Percentiles rank a stretch among this genome's conserved stretches.
Evolutionary conservation across 1,284 basidiomycete genomes (phyloP).

Genomic region (Ceratobasidium sp.): DNA sequence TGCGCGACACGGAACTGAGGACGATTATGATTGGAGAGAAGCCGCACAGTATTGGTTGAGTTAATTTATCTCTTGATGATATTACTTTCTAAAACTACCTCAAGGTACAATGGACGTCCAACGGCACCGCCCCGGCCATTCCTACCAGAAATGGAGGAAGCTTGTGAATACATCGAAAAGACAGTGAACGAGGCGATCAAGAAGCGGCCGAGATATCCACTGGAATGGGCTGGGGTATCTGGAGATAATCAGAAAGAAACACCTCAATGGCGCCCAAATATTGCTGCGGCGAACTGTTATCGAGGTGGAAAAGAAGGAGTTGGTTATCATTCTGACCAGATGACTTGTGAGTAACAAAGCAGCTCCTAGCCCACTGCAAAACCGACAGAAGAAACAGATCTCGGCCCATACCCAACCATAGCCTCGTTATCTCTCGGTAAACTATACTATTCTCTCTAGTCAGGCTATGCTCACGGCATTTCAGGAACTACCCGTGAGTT

Average conservation of each 20-base stretch:
- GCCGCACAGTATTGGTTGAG: conserved; percentile 71
- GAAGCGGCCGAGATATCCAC: conserved; percentile 65
- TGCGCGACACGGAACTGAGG: conserved; percentile 55
- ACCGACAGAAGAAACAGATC: conserved; percentile 66
- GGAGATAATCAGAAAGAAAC: conserved; percentile 27
- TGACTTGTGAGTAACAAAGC: conserved; percentile 55
- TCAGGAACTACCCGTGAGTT: conserved; percentile 78
- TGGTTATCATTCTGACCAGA: conserved; percentile 79
- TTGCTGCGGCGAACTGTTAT: conserved; percentile 91
- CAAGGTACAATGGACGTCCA: conserved; percentile 79
- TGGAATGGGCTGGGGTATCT: conserved; percentile 72
- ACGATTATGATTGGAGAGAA: conserved; percentile 61
- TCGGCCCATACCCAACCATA: conserved; percentile 92
- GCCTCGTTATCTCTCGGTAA: conserved; percentile 89
- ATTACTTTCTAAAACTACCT: conserved; percentile 2
- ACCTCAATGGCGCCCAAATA: conserved; percentile 81
- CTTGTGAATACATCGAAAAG: conserved; percentile 76
- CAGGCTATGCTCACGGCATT: conserved; percentile 14
- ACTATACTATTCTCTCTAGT: conserved; percentile 42
- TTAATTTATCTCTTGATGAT: neutral
- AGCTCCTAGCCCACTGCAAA: neutral
- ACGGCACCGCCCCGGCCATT: conserved; percentile 67
- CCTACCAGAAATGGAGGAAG: conserved; percentile 76
- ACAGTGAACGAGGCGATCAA: conserved; percentile 78
- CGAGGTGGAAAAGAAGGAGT: conserved; percentile 83